Evolutionary conservation across 441 rosid genomes (phyloP), one percentile per base, ranked within the genome.

Genomic region (Mallotus japonicus): DNA sequence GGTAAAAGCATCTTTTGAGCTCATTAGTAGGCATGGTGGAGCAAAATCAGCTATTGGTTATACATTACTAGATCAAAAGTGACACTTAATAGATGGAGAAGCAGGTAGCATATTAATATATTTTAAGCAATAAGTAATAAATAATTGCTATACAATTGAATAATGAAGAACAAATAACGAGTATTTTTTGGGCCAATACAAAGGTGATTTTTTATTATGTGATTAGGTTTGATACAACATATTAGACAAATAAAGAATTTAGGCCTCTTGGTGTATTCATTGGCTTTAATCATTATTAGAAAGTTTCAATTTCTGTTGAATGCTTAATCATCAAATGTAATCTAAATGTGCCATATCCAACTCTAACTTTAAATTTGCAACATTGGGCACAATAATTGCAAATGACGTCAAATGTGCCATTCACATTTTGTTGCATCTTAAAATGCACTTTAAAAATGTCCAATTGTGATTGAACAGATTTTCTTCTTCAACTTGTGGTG

Each of bases 241-340:
- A 67, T 17, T 28, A 22, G 22, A 67, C 46, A 20, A 67, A 51
- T 20, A 67, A 51, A 54, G 58, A 49, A 51, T 67, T 67, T 50
- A 50, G 58, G 60, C 71, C 60, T 8, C 44, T 67, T 5, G 49
- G 61, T 28, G 71, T 67, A 51, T 34, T 67, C 32, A 40, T 67
- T 32, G 58, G 71, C 11, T 67, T 67, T 11, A 67, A 67, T 16
- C 49, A 53, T 51, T 22, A 67, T 51, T 28, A 49, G 37, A 3
- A 62, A 62, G 37, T 62, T 62, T 2, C 28, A 24, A 24, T 24
- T 24, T 24, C 0, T 24, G 28, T 24, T 24, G 28, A 0, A 24
- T 24, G 1, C 28, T 24, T 24, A 24, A 0, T 24, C 28, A 24
- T 24, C 28, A 24, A 24, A 24, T 24, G 1, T 24, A 0, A 0